Percentiles rank a stretch among this genome's conserved stretches.
These are phyloP conservation scores for Castanea crenata DNA, from an alignment of 306 rosid genomes.

Conservation along the genomic window DNA sequence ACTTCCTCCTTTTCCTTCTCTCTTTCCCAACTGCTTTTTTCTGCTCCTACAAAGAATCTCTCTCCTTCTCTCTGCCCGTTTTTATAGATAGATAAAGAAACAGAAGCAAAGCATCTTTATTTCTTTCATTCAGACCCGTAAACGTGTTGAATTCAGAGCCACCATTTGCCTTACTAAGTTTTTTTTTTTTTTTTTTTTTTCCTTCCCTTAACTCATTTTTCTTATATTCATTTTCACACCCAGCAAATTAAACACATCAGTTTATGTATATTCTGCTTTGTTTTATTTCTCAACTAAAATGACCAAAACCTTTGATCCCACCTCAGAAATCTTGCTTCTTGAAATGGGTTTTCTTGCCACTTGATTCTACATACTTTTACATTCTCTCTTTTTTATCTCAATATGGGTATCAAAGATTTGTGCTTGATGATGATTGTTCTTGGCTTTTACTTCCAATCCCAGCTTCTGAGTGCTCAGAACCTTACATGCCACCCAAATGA, in stretches of 20 bases:
- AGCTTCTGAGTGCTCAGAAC: background rate
- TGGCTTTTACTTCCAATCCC: constrained; percentile 22
- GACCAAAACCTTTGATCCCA: background rate
- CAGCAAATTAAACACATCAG: background rate
- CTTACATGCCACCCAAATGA: background rate
- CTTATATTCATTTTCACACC: background rate
- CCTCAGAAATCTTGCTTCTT: constrained; percentile 9
- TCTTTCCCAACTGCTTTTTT: background rate
- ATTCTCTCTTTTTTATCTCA: background rate
- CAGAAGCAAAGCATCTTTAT: background rate
- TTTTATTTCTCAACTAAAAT: background rate
- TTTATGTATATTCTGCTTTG: background rate
- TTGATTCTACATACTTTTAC: constrained; percentile 9
- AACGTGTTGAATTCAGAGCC: background rate
- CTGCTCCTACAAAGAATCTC: background rate
- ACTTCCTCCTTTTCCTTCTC: no score
- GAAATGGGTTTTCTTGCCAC: constrained; percentile 8
- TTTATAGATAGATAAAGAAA: background rate
- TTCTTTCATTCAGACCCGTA: background rate
- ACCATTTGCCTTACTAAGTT: constrained; percentile 3
- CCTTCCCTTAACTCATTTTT: background rate
- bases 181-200: background rate
- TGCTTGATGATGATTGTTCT: constrained; percentile 23
- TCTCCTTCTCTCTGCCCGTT: background rate
- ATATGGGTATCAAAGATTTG: constrained; percentile 28